These are phyloP conservation scores for Ceratobasidium theobromae DNA, from an alignment of 1,284 basidiomycete genomes.

Conservation along the genomic window DNA sequence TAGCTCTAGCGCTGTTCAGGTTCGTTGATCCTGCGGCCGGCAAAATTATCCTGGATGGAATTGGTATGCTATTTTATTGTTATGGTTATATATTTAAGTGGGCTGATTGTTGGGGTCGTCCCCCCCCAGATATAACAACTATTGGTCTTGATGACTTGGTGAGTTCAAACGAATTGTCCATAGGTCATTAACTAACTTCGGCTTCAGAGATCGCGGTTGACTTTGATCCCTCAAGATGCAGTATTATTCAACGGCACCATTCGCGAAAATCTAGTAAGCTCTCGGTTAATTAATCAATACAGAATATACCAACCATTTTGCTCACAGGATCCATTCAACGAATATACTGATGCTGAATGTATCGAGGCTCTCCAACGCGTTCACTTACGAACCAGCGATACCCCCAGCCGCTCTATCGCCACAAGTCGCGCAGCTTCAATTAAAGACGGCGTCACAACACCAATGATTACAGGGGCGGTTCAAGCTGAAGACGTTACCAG, in stretches of 20 bases:
- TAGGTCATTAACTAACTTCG: background rate
- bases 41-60: conserved; percentile 25
- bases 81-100: background rate
- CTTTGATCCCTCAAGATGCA: background rate
- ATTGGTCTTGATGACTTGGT: conserved; percentile 20
- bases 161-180: background rate
- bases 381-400: background rate
- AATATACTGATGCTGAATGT: background rate
- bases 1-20: conserved; percentile 18
- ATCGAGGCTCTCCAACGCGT: background rate
- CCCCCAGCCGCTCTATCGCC: background rate
- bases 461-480: background rate
- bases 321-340: background rate
- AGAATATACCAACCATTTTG: background rate
- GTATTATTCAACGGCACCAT: conserved; percentile 21
- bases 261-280: conserved; percentile 14
- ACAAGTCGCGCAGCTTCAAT: conserved; percentile 12
- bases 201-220: background rate
- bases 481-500: conserved; percentile 1
- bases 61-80: background rate
- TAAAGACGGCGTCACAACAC: conserved; percentile 2
- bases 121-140: conserved; percentile 11
- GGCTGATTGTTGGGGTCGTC: background rate
- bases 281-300: no score
- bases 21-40: conserved; percentile 18